Conservation (phyloP, 192 early-diverging fungal genomes). For the Geosiphon pyriformis region DNA sequence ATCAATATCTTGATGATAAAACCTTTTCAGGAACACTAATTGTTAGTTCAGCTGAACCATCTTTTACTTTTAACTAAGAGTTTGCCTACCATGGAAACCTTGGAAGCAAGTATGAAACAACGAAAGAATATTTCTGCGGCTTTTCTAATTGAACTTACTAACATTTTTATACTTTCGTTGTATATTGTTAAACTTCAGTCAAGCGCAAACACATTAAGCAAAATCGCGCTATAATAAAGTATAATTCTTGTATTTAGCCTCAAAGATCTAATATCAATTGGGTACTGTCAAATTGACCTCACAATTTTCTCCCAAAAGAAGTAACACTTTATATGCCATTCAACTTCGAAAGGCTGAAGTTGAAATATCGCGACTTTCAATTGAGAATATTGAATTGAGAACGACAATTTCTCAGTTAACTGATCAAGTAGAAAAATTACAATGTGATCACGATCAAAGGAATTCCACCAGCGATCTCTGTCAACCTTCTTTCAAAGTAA, state of each 20-base stretch:
- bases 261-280: background rate
- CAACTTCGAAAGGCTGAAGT: conserved; percentile 15
- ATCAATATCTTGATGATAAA: too few species aligned
- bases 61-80: too few species aligned
- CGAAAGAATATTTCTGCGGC: background rate
- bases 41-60: too few species aligned
- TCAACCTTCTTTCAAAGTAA: background rate
- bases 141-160: background rate
- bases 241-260: background rate
- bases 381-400: conserved; percentile 16
- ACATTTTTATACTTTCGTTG: background rate
- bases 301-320: too few species aligned
- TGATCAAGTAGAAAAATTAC: background rate
- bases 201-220: conserved; percentile 18
- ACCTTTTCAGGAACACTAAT: too few species aligned
- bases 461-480: background rate
- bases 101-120: conserved; percentile 2
- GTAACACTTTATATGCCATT: conserved; percentile 14
- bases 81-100: conserved; percentile 8
- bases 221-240: conserved; percentile 21
- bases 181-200: background rate
- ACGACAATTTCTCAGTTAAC: background rate
- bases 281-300: background rate
- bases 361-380: conserved; percentile 7
- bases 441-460: background rate